Conservation (phyloP, 345 rosid species). For the Brassica incana region DNA sequence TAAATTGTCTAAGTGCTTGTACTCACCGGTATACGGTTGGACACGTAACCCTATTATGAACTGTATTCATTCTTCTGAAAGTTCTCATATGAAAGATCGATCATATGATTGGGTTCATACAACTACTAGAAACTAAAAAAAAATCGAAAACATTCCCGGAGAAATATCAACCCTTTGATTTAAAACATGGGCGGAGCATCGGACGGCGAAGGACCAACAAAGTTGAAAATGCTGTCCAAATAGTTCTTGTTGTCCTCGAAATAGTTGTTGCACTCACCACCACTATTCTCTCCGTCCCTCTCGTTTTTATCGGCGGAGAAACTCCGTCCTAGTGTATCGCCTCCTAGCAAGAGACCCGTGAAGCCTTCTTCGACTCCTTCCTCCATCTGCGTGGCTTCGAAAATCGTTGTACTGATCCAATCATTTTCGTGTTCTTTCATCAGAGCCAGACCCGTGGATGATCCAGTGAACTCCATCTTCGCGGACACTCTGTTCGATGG, state of each 20-base stretch:
- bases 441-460: constrained; percentile 47
- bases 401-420: constrained; percentile 48
- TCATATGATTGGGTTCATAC: neutral
- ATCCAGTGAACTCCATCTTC: constrained; percentile 57
- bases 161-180: constrained; percentile 22
- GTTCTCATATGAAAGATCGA: neutral
- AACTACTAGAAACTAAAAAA: neutral
- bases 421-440: constrained; percentile 68
- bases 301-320: constrained; percentile 31
- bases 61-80: neutral
- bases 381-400: constrained; percentile 23
- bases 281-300: constrained; percentile 28
- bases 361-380: constrained; percentile 65
- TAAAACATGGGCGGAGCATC: constrained; percentile 50
- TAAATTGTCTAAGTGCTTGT: neutral
- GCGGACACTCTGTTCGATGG: constrained; percentile 14
- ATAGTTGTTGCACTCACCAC: constrained; percentile 42
- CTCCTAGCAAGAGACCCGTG: constrained; percentile 70
- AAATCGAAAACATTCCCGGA: constrained; percentile 9
- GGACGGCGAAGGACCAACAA: constrained; percentile 83
- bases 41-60: neutral
- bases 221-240: constrained; percentile 83
- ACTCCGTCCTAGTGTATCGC: constrained; percentile 41
- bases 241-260: constrained; percentile 87
- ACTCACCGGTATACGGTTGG: neutral